Evolutionary conservation across 768 basidiomycete genomes (phyloP).

Genomic region (Pleurotus sapidus): DNA sequence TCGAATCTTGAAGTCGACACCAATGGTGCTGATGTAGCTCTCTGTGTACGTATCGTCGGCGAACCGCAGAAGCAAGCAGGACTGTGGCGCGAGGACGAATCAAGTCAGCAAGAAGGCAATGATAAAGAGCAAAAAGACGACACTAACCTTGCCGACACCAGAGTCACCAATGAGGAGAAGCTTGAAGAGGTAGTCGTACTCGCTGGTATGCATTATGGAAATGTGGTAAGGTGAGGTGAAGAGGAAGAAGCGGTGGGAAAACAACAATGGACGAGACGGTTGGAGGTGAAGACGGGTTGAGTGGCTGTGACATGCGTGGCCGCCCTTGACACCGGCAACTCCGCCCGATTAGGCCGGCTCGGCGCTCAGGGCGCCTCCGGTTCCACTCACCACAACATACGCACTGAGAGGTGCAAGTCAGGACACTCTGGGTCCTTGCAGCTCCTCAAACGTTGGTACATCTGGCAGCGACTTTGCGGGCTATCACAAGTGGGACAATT

Average conservation of each 20-base stretch:
- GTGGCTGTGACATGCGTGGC: conserved; percentile 29
- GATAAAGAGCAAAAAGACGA: conserved; percentile 20
- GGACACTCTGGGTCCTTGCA: no score
- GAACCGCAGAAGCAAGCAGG: conserved; percentile 87
- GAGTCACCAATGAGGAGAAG: conserved; percentile 93
- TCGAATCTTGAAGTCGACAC: conserved; percentile 98
- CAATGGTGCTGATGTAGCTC: conserved; percentile 96
- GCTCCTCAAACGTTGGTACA: neutral
- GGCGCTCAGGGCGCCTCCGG: neutral
- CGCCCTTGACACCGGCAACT: conserved; percentile 6
- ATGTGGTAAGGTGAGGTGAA: conserved; percentile 10
- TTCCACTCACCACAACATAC: neutral
- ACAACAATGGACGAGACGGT: conserved; percentile 14
- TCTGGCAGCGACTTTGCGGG: neutral
- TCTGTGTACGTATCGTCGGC: conserved; percentile 98
- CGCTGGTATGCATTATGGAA: conserved; percentile 79
- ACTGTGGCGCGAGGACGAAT: conserved; percentile 40
- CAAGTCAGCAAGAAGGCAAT: conserved; percentile 20
- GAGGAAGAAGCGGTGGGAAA: conserved; percentile 19
- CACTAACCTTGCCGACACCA: conserved; percentile 86
- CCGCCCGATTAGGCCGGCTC: conserved; percentile 6
- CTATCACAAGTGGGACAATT: neutral
- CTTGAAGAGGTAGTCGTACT: conserved; percentile 96
- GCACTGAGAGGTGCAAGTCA: no score
- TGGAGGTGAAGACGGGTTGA: conserved; percentile 27